Evolutionary conservation across 164 flowering plant genomes (phyloP).

Genomic region (Brasenia schreberi): DNA sequence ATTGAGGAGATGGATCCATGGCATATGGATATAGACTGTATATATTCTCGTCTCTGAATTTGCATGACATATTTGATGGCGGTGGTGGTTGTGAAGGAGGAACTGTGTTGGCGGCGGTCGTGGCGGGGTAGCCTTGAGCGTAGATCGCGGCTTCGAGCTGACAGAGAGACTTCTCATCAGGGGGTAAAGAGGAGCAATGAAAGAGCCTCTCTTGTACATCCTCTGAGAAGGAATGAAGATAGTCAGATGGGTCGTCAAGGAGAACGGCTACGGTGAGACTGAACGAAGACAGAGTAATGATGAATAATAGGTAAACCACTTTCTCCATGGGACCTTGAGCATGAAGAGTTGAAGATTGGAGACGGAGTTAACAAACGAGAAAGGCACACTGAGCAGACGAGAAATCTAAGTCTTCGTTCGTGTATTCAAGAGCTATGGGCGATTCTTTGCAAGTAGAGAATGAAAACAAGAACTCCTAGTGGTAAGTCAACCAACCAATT

Average conservation of each 20-base stretch:
- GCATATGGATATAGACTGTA: conserved; percentile 1
- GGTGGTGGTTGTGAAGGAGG: neutral
- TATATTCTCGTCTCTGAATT: neutral
- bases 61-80: neutral
- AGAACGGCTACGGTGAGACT: neutral
- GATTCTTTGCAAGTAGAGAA: too few species aligned
- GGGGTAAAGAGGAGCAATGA: neutral
- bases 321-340: neutral
- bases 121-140: neutral
- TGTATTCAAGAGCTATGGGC: too few species aligned
- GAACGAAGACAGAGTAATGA: neutral
- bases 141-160: neutral
- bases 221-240: neutral
- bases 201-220: neutral
- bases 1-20: neutral
- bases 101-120: neutral
- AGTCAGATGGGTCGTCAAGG: neutral
- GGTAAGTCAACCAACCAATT: too few species aligned
- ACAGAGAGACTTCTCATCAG: neutral
- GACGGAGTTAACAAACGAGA: neutral
- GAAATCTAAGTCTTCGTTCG: too few species aligned
- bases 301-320: neutral
- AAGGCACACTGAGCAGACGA: neutral
- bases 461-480: neutral
- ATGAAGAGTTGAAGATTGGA: neutral